A percentile compares a stretch with the other conserved stretches of the same genome.
These are phyloP conservation scores for Bruguiera hainesii DNA, from an alignment of 441 rosid genomes.

Conservation along the genomic window DNA sequence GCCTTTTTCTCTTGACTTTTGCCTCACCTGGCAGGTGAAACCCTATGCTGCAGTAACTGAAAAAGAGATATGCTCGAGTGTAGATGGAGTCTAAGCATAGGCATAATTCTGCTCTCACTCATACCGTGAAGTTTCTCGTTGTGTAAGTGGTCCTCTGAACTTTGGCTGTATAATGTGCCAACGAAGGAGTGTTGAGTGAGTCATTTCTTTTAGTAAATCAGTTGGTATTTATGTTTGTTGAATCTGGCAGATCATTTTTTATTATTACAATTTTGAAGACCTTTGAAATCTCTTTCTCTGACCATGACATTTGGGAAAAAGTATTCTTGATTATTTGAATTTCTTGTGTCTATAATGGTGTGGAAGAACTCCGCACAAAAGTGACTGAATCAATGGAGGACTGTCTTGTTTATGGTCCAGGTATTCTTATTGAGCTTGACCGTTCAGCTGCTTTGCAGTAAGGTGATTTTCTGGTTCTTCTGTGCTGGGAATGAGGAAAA, in stretches of 20 bases:
- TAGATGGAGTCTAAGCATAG: too few relatives aligned
- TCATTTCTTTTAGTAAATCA: too few relatives aligned
- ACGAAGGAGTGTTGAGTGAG: too few relatives aligned
- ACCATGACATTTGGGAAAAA: conserved; percentile 1
- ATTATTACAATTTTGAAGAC: neutral
- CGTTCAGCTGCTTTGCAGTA: conserved; percentile 60
- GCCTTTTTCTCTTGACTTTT: neutral
- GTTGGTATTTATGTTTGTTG: too few relatives aligned
- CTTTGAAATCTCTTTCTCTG: neutral
- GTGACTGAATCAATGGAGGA: conserved; percentile 78
- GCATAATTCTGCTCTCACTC: too few relatives aligned
- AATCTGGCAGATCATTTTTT: neutral
- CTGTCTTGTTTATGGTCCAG: conserved; percentile 94
- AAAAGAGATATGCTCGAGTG: neutral
- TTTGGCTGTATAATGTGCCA: too few relatives aligned
- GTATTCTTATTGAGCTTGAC: conserved; percentile 74
- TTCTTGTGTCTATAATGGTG: conserved; percentile 67
- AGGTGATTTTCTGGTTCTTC: conserved; percentile 44
- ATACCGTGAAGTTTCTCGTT: too few relatives aligned
- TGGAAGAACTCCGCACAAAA: conserved; percentile 82
- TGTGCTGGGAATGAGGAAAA: neutral
- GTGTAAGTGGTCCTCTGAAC: too few relatives aligned
- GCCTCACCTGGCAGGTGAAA: neutral
- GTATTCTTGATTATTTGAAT: conserved; percentile 3
- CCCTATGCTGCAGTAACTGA: neutral